Base-by-base conservation (phyloP, 1,284 basidiomycete genomes). In the Fomes fomentarius region DNA sequence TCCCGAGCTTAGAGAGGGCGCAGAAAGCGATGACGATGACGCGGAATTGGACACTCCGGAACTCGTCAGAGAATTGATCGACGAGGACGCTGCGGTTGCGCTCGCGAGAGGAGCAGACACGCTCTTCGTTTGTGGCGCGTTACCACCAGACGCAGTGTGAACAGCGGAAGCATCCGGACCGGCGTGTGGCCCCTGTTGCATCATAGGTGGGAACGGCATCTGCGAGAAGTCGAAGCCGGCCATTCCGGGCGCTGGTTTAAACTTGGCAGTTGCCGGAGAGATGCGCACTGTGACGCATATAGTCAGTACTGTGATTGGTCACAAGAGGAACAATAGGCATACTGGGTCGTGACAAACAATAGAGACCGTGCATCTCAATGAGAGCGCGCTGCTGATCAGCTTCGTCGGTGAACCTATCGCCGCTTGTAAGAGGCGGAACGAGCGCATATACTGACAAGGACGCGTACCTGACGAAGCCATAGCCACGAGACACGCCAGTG, bases 321-420 rank as follows among this genome's bases (percentile, higher is more conserved):
- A 21, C 25, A n/a, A 25, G 39, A 5, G 22, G 51, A 43, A 57
- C 34, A 57, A 58, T 35, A 55, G 44, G 76, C 87, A 62, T 71
- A 94, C 91, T 92, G 21, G 91, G 91, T 56, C 91, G 82, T 40
- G 90, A 92, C 46, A 92, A 78, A 66, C 91, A 93, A 64, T 93
- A 93, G 8, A 93, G 76, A 14, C 91, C 91, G 61, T 93, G 91
- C 91, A 93, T 93, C 72, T 95, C 93, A 51, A 91, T 86, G 52
- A 95, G 76, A 4, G 93, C 93, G 47, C 93, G 87, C 66, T 92
- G 88, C 70, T 93, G 91, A 71, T 95, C 93, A 37, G 82, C 75
- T 70, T 94, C 91, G 58, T 94, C 90, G 6, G 89, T 89, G 69
- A 95, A 95, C 57, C 89, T 91, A 61, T 30, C 37, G 47, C 42